A percentile compares a stretch with the other conserved stretches of the same genome.
Evolutionary conservation across 768 basidiomycete species (phyloP).

Genomic region (Rickenella mellea): DNA sequence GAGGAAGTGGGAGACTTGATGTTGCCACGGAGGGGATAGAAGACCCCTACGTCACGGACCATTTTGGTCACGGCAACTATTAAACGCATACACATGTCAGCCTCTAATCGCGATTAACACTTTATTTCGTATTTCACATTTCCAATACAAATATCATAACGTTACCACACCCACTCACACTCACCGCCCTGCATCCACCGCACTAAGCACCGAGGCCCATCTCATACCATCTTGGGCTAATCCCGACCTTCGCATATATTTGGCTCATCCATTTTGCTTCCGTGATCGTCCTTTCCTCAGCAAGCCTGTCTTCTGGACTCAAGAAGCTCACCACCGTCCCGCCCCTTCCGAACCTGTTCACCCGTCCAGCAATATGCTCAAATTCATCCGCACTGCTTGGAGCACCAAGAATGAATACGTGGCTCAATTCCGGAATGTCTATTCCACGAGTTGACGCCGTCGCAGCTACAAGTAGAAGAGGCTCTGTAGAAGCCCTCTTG

Average conservation of each 20-base stretch:
- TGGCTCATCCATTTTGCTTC: background rate
- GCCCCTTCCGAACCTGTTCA: slow-evolving; percentile 57
- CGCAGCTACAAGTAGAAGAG: slow-evolving; percentile 59
- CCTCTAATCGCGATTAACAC: too few relatives aligned
- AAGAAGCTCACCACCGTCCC: slow-evolving; percentile 64
- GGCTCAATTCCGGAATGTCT: slow-evolving; percentile 60
- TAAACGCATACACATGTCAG: too few relatives aligned
- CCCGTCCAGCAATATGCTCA: slow-evolving; percentile 63
- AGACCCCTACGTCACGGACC: too few relatives aligned
- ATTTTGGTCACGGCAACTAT: too few relatives aligned
- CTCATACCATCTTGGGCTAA: too few relatives aligned
- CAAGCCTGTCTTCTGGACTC: slow-evolving; percentile 24
- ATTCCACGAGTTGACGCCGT: slow-evolving; percentile 63
- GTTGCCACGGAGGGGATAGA: too few relatives aligned
- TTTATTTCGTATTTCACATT: too few relatives aligned
- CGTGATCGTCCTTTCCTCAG: background rate
- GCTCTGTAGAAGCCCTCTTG: too few relatives aligned
- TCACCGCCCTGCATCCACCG: too few relatives aligned
- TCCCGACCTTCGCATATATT: background rate
- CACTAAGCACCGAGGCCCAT: too few relatives aligned
- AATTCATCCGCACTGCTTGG: slow-evolving; percentile 51
- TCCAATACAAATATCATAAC: too few relatives aligned
- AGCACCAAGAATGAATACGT: slow-evolving; percentile 67
- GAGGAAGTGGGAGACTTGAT: slow-evolving; percentile 8
- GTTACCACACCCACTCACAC: too few relatives aligned